Conservation (phyloP, 306 rosid genomes). For the Abrus pulchellus region DNA sequence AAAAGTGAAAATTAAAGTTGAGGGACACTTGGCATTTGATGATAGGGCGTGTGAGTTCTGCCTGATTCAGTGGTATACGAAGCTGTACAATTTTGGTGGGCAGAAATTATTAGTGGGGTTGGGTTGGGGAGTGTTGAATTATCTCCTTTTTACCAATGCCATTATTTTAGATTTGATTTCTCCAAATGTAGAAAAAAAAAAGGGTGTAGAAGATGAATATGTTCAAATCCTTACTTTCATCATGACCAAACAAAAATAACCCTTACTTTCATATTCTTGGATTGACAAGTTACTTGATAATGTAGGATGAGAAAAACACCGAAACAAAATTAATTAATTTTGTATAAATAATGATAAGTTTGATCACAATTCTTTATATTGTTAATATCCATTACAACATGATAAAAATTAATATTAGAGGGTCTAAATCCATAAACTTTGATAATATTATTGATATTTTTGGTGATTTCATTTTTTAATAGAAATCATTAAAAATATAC, state of each 20-base stretch:
- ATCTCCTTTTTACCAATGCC: slow-evolving; percentile 9
- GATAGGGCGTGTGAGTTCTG: slow-evolving; percentile 42
- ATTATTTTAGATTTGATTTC: slow-evolving; percentile 36
- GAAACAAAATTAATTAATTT: neutral
- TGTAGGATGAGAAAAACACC: neutral
- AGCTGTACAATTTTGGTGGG: slow-evolving; percentile 32
- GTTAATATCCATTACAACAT: neutral
- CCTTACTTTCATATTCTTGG: neutral
- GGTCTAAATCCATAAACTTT: too few species aligned
- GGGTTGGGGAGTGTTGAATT: slow-evolving; percentile 1
- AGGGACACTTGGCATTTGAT: slow-evolving; percentile 45
- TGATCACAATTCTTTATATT: neutral
- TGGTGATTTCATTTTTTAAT: neutral
- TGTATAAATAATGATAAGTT: neutral
- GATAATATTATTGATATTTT: neutral
- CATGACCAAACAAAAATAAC: neutral
- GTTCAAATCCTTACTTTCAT: neutral
- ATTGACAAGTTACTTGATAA: neutral
- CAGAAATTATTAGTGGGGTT: slow-evolving; percentile 45
- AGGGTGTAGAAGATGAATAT: neutral
- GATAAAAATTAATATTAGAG: too few species aligned
- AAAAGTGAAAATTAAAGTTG: slow-evolving; percentile 47
- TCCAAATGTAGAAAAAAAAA: neutral
- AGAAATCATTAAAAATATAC: neutral
- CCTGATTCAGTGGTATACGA: slow-evolving; percentile 42